phyloP scores from a whole-genome alignment of 768 basidiomycete species.

The Calocybe gangraenosa region DNA sequence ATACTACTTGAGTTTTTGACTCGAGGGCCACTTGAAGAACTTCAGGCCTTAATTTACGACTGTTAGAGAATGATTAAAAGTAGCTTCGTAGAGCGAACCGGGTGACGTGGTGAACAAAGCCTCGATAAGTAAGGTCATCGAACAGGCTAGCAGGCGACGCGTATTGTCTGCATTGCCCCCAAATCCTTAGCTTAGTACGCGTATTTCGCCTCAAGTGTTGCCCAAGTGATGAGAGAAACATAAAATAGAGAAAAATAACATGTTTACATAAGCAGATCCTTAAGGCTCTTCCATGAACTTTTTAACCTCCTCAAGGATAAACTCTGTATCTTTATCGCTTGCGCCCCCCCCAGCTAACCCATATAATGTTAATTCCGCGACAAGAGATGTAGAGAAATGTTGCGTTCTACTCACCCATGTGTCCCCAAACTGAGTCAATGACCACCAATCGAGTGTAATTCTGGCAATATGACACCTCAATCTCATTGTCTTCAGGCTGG shows the following conservation, averaged over 20 bases:
- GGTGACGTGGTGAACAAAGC: slow-evolving; percentile 46
- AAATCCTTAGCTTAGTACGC: background rate
- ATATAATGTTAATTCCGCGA: background rate
- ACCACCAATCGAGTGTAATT: slow-evolving; percentile 41
- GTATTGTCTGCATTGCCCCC: slow-evolving; percentile 2
- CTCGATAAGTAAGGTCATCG: slow-evolving; percentile 39
- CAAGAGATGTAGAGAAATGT: background rate
- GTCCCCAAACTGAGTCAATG: slow-evolving; percentile 58
- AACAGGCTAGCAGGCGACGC: slow-evolving; percentile 24
- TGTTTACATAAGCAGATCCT: slow-evolving; percentile 13
- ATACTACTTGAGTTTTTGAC: slow-evolving; percentile 51
- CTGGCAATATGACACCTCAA: slow-evolving; percentile 39
- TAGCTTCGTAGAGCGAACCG: slow-evolving; percentile 18
- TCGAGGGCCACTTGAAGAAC: slow-evolving; percentile 34
- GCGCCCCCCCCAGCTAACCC: slow-evolving; percentile 43
- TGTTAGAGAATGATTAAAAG: slow-evolving; percentile 5
- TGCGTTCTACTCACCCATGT: slow-evolving; percentile 37
- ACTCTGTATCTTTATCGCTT: slow-evolving; percentile 34
- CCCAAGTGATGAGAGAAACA: slow-evolving; percentile 11
- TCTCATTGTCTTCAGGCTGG: slow-evolving; percentile 51
- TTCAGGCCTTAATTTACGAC: slow-evolving; percentile 32
- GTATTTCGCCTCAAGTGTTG: slow-evolving; percentile 3
- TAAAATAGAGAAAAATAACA: slow-evolving; percentile 1
- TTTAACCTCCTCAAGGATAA: slow-evolving; percentile 38
- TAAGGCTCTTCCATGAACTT: slow-evolving; percentile 38